Base-by-base conservation (phyloP, 257 asterid genomes). In the Buddleja alternifolia region DNA sequence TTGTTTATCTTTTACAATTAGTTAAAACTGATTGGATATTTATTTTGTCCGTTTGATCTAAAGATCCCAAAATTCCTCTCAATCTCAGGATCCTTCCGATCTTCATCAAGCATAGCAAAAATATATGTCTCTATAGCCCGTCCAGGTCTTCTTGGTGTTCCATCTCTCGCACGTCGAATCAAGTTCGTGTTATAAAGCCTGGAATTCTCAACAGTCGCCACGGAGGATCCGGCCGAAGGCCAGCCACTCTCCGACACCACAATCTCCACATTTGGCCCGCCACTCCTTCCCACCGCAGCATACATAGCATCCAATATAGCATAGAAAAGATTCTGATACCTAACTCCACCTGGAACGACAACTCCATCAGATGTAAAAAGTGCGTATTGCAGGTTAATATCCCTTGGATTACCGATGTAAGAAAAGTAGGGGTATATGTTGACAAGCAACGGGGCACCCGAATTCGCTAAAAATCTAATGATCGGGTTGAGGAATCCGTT, bases 161-260 rank as follows among this genome's bases (percentile, higher is more conserved):
- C 73, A 23, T 6, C 17, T 45, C 52, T 44, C 48, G 57, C 66
- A 16, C 62, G 66, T 11, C 44, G 55, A n/a, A 69, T 20, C 73
- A 69, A 44, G 32, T 69, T 69, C 58, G 44, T 56, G 10, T 55
- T n/a, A 16, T 69, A 69, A 23, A 54, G 57, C 55, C 58, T 34
- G 3, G 73, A 66, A 44, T 69, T 69, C 10, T 55, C 73, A 6
- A 46, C 6, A 4, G 73, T 21, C 8, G 73, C 57, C n/a, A 55
- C 73, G 4, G 34, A 11, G 2, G 8, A 57, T 41, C 73, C 73
- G 3, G 66, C 73, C 15, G 73, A 24, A 4, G 73, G 73, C 73
- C 73, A 57, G 3, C 74, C 74, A 12, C 75, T 71, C 46, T 61
- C 75, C 23, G 75, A 71, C 34, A 69, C 74, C 36, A 61, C 75